Conservation (phyloP, 176 grass and related monocot species). For the Triticum timopheevii region DNA sequence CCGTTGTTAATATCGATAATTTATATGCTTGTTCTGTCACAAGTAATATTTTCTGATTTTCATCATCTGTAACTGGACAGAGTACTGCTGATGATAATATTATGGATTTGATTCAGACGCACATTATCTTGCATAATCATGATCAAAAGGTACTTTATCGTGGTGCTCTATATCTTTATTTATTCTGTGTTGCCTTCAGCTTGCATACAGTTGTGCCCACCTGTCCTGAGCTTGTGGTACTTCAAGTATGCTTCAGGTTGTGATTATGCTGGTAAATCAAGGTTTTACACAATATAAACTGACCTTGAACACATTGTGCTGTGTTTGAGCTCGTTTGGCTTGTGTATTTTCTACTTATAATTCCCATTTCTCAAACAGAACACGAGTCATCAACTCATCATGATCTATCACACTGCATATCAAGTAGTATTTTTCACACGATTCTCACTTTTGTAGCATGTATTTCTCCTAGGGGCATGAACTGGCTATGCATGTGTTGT, state of each 20-base stretch:
- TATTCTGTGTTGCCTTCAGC: conserved; percentile 20
- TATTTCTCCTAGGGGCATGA: conserved; percentile 70
- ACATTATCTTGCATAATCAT: conserved; percentile 68
- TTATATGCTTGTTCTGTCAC: conserved; percentile 25
- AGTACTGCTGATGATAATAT: conserved; percentile 67
- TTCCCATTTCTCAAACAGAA: conserved; percentile 1
- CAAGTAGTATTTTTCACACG: conserved; percentile 8
- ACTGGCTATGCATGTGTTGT: conserved; percentile 88
- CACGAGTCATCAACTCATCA: neutral
- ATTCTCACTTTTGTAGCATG: conserved; percentile 25
- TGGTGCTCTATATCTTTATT: conserved; percentile 3
- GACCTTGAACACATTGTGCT: neutral
- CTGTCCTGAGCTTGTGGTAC: conserved; percentile 9
- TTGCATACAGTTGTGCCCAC: neutral
- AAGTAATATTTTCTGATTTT: conserved; percentile 17
- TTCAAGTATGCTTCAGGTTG: conserved; percentile 12
- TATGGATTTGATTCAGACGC: conserved; percentile 74
- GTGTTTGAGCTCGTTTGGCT: conserved; percentile 13
- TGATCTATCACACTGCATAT: neutral
- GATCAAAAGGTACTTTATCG: conserved; percentile 70
- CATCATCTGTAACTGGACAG: conserved; percentile 47
- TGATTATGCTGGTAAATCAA: conserved; percentile 15
- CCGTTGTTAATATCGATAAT: conserved; percentile 3
- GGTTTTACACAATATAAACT: neutral
- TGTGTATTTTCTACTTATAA: neutral